Percentiles rank a stretch among this genome's conserved stretches.
Conservation (phyloP, 371 early-diverging fungal species). For the Syncephalastrum sp. region DNA sequence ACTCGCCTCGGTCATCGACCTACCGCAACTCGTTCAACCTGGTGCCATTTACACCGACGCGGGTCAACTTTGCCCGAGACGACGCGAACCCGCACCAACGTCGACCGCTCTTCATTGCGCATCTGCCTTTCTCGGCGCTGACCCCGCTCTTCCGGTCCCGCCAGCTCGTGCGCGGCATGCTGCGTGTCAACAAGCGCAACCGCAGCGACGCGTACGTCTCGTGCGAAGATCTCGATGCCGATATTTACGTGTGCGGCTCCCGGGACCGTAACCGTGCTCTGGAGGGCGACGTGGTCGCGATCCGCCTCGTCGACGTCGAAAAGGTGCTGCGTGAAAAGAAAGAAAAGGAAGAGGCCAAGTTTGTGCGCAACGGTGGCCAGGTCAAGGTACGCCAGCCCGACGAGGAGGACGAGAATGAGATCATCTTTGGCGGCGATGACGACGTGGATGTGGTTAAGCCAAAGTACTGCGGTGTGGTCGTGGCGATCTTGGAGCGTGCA, state of each 20-base stretch:
- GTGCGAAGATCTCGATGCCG: constrained; percentile 61
- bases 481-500: constrained; percentile 66
- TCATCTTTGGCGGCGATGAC: constrained; percentile 54
- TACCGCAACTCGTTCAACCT: constrained; percentile 30
- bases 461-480: constrained; percentile 66
- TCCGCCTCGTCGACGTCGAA: constrained; percentile 72
- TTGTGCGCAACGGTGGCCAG: constrained; percentile 49
- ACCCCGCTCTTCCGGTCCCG: constrained; percentile 47
- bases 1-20: constrained; percentile 18
- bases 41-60: constrained; percentile 54
- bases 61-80: constrained; percentile 49
- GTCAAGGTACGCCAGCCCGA: constrained; percentile 40
- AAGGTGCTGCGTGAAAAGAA: constrained; percentile 61
- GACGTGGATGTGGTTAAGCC: constrained; percentile 57
- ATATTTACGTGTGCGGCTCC: constrained; percentile 80
- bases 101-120: constrained; percentile 57
- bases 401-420: constrained; percentile 52
- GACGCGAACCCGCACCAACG: constrained; percentile 57
- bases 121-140: constrained; percentile 57
- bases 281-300: constrained; percentile 86
- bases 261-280: constrained; percentile 83
- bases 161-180: constrained; percentile 61
- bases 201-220: constrained; percentile 86
- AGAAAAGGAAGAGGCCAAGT: constrained; percentile 52
- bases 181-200: constrained; percentile 85